Conservation (phyloP, 352 stramenopile genomes). For the Globisporangium camurandrum region DNA sequence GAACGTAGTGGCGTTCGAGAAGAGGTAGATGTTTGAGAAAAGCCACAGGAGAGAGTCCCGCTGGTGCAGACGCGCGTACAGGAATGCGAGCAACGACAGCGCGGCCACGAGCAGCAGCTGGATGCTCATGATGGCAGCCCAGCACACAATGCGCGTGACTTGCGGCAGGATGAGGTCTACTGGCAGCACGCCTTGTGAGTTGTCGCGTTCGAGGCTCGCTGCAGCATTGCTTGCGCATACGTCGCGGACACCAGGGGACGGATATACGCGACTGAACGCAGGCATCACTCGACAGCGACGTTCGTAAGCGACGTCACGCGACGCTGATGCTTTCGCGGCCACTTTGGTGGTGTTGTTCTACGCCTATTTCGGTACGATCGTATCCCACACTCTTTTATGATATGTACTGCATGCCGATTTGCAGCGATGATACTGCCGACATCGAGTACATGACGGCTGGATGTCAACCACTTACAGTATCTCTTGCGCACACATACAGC, state of each 20-base stretch:
- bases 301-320: too few relatives aligned
- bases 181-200: slow-evolving; percentile 1
- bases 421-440: too few relatives aligned
- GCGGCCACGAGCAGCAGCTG: slow-evolving; percentile 3
- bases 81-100: not conserved
- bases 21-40: slow-evolving; percentile 6
- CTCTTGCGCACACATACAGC: too few relatives aligned
- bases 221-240: not conserved
- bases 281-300: slow-evolving; percentile 1
- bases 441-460: too few relatives aligned
- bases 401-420: too few relatives aligned
- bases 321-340: too few relatives aligned
- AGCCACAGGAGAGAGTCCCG: slow-evolving; percentile 6
- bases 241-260: slow-evolving; percentile 1
- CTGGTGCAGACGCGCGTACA: slow-evolving; percentile 2
- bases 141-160: slow-evolving; percentile 1
- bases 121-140: slow-evolving; percentile 3
- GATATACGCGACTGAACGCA: slow-evolving; percentile 3
- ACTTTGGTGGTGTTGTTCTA: too few relatives aligned
- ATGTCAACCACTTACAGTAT: too few relatives aligned
- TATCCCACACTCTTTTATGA: too few relatives aligned
- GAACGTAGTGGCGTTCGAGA: slow-evolving; percentile 3
- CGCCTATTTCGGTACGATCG: too few relatives aligned
- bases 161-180: slow-evolving; percentile 3
- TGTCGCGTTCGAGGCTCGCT: not conserved